Evolutionary conservation across 2,329 filamentous ascomycete genomes (phyloP).

Genomic region (Trichoderma harzianum): DNA sequence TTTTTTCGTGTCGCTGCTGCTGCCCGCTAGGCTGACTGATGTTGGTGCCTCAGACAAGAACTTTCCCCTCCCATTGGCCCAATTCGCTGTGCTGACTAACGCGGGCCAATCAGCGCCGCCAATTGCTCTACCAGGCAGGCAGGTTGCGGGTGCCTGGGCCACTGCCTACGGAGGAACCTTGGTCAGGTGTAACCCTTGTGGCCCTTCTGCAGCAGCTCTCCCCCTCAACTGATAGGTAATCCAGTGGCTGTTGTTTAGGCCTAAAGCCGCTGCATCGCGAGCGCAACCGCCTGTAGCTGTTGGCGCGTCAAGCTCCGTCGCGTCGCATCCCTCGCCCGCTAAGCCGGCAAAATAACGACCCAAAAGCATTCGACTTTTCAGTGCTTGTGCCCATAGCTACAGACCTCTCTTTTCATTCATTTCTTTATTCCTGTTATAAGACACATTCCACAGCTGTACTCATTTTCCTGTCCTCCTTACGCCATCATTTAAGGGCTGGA

Average conservation of each 20-base stretch:
- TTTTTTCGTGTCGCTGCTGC: constrained; percentile 28
- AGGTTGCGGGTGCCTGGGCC: constrained; percentile 31
- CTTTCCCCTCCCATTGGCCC: constrained; percentile 31
- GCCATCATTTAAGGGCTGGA: neutral
- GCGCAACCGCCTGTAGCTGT: neutral
- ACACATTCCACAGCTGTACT: neutral
- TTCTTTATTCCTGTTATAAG: neutral
- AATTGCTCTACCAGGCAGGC: constrained; percentile 22
- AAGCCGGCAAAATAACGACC: neutral
- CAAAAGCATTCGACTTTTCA: neutral
- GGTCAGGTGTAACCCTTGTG: constrained; percentile 24
- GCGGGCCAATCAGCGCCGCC: constrained; percentile 29
- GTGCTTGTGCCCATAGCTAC: neutral
- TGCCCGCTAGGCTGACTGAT: constrained; percentile 13
- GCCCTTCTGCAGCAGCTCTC: neutral
- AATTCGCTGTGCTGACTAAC: constrained; percentile 25
- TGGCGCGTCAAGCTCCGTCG: constrained; percentile 16
- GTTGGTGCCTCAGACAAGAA: constrained; percentile 38
- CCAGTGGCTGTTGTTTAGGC: neutral
- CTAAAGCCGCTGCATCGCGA: constrained; percentile 8
- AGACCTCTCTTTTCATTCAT: neutral
- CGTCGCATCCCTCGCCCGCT: constrained; percentile 7
- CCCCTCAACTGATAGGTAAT: neutral
- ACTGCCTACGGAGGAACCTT: constrained; percentile 27
- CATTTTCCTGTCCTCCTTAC: neutral